Evolutionary conservation across 2,329 filamentous ascomycete species (phyloP).

Genomic region (Cyclaneusma minus): DNA sequence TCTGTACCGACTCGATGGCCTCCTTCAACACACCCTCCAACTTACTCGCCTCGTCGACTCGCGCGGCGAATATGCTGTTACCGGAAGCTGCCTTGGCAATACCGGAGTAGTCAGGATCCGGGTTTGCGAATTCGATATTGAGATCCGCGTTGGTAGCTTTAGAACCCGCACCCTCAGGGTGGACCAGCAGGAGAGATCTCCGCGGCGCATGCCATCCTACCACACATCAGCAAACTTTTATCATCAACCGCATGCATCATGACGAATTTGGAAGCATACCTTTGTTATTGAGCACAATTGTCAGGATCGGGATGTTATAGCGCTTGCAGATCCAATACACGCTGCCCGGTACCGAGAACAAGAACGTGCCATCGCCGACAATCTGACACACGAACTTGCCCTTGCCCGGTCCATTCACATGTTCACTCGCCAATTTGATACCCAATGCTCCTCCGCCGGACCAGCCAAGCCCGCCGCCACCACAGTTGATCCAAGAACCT

Average conservation of each 20-base stretch:
- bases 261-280: slow-evolving; percentile 16
- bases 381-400: slow-evolving; percentile 47
- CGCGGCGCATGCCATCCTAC: slow-evolving; percentile 50
- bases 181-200: slow-evolving; percentile 44
- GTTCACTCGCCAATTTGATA: slow-evolving; percentile 52
- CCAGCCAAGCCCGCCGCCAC: slow-evolving; percentile 69
- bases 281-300: slow-evolving; percentile 54
- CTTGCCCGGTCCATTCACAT: slow-evolving; percentile 30
- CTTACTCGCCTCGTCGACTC: slow-evolving; percentile 39
- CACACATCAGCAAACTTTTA: too few species aligned
- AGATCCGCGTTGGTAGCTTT: slow-evolving; percentile 47
- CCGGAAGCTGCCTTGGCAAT: slow-evolving; percentile 52
- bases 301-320: slow-evolving; percentile 50
- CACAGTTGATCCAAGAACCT: slow-evolving; percentile 68
- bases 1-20: slow-evolving; percentile 41
- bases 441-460: slow-evolving; percentile 61
- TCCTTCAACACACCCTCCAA: slow-evolving; percentile 35
- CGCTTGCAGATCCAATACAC: slow-evolving; percentile 55
- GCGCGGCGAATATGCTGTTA: slow-evolving; percentile 43
- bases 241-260: background rate
- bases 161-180: slow-evolving; percentile 45
- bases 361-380: slow-evolving; percentile 51
- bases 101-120: slow-evolving; percentile 50
- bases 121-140: slow-evolving; percentile 51
- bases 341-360: slow-evolving; percentile 47